phyloP scores from a whole-genome alignment of 2,329 filamentous ascomycete genomes.

The Cercospora sp. region DNA sequence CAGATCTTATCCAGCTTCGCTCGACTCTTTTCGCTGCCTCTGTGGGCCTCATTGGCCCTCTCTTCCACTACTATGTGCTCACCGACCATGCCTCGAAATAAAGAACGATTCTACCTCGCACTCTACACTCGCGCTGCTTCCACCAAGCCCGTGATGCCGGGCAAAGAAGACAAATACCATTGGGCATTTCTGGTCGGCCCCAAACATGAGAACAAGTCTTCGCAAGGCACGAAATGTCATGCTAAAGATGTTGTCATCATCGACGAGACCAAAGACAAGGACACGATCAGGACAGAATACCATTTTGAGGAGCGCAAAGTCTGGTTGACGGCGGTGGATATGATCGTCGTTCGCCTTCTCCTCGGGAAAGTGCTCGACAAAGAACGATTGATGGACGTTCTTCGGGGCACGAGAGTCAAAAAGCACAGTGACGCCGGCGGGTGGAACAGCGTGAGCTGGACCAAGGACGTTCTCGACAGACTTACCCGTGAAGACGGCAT shows the following conservation, averaged over 20 bases:
- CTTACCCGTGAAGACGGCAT: constrained; percentile 7
- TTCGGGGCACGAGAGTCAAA: constrained; percentile 10
- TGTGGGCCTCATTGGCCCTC: neutral
- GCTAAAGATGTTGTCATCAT: constrained; percentile 7
- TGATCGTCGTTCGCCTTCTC: constrained; percentile 7
- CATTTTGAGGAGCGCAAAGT: constrained; percentile 8
- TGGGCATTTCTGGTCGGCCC: constrained; percentile 12
- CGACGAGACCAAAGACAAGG: constrained; percentile 9
- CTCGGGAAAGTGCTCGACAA: constrained; percentile 12
- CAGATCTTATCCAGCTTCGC: neutral
- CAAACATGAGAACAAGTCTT: constrained; percentile 13
- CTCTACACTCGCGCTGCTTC: constrained; percentile 1
- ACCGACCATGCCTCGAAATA: constrained; percentile 14
- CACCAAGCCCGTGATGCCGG: constrained; percentile 5
- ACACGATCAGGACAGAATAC: neutral
- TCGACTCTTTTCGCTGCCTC: neutral
- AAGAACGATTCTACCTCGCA: constrained; percentile 11
- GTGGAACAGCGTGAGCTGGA: constrained; percentile 13
- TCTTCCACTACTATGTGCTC: neutral
- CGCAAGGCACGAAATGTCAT: constrained; percentile 12
- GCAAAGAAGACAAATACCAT: constrained; percentile 13
- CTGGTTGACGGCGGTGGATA: constrained; percentile 11
- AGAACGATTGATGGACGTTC: constrained; percentile 6
- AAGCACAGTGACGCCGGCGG: constrained; percentile 12
- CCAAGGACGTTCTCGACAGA: constrained; percentile 9